Evolutionary conservation across 2,329 filamentous ascomycete species (phyloP), one percentile per base, ranked within the genome.

Genomic region (Epichloe bromicola): DNA sequence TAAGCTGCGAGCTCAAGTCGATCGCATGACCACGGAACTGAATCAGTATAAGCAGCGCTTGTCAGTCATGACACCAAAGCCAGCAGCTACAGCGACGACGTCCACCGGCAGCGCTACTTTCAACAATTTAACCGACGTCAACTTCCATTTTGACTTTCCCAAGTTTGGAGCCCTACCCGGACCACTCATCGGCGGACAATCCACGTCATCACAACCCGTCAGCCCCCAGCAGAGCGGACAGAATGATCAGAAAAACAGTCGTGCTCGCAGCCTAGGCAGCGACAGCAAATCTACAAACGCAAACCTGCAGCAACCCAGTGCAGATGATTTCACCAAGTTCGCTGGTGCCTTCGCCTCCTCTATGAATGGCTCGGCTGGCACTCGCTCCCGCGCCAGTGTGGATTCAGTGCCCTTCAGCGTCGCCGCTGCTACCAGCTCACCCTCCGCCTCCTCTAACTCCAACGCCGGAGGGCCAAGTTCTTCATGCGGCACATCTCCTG

Each of bases 121-220:
- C 55, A 79, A 72, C 65, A 83, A 81, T 58, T 71, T 83, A 50
- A 81, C 75, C 60, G 85, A 86, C 55, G 84, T 86, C 64, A 89
- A 85, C 64, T 97, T 97, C 63, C 84, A 91, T 58, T 97, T 98
- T 59, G 91, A 97, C 58, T 97, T 97, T 57, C 91, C 93, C 57
- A 90, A 86, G 63, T 97, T 98, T 61, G 93, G 93, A 45, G 78
- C 82, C 53, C 76, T 94, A 26, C 76, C 78, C 0, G 74, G 76
- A 5, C 70, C 74, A 7, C 59, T 64, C 1, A 53, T 56, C 48
- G 53, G 55, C 49, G 63, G 63, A 51, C 54, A 50, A 5, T 57
- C 59, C 4, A 49, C 56, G 15, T 64, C 66, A 14, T 64, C 66
- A n/a, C 64, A 63, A 33, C 60, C 65, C 7, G 59, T 63, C 12